These are phyloP conservation scores for Penicillium olsonii DNA, from an alignment of 2,329 filamentous ascomycete genomes.

Conservation along the genomic window DNA sequence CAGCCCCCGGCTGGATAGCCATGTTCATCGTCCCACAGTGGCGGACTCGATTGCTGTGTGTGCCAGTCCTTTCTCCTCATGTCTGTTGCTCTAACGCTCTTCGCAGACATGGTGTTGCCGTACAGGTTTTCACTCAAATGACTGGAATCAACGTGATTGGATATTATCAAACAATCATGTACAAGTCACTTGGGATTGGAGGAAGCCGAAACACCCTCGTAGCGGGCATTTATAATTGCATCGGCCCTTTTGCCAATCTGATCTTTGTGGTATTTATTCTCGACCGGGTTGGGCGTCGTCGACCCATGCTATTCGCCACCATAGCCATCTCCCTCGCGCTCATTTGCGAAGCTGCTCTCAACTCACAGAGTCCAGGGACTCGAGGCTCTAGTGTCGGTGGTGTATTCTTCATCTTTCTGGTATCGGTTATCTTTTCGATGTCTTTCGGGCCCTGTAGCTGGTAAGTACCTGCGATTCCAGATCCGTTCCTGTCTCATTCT, in stretches of 20 bases:
- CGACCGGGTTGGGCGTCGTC: slow-evolving; percentile 55
- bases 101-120: slow-evolving; percentile 55
- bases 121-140: slow-evolving; percentile 66
- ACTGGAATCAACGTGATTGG: slow-evolving; percentile 46
- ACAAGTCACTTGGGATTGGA: slow-evolving; percentile 55
- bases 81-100: slow-evolving; percentile 1
- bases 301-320: slow-evolving; percentile 57
- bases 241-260: slow-evolving; percentile 48
- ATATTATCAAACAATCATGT: slow-evolving; percentile 46
- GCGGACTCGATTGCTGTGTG: slow-evolving; percentile 59
- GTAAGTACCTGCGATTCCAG: too few relatives aligned
- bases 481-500: not conserved
- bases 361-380: slow-evolving; percentile 51
- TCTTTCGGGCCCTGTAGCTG: slow-evolving; percentile 56
- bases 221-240: slow-evolving; percentile 62
- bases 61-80: not conserved
- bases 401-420: slow-evolving; percentile 67
- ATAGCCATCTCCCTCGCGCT: slow-evolving; percentile 58
- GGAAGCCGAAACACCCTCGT: slow-evolving; percentile 57
- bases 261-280: slow-evolving; percentile 59
- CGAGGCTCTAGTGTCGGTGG: slow-evolving; percentile 58
- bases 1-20: slow-evolving; percentile 44
- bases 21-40: slow-evolving; percentile 48
- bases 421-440: slow-evolving; percentile 60
- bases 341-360: slow-evolving; percentile 62